Percentiles rank a stretch among this genome's conserved stretches.
Evolutionary conservation across 2,329 filamentous ascomycete species (phyloP).

Genomic region (Epichloe bromicola): DNA sequence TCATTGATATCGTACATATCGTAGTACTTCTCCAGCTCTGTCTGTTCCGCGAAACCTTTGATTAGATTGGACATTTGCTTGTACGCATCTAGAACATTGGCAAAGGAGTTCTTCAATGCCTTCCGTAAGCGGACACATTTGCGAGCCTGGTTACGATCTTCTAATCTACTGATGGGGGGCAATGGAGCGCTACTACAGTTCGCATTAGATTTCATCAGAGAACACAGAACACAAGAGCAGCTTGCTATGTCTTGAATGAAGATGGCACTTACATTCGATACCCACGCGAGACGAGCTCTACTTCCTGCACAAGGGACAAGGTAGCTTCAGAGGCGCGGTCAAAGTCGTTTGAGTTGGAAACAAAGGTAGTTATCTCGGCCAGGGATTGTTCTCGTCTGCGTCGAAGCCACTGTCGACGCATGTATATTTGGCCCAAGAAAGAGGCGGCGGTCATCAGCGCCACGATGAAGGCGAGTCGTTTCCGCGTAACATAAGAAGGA

Average conservation of each 20-base stretch:
- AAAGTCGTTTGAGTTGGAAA: constrained; percentile 65
- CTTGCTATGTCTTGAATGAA: background rate
- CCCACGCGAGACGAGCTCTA: constrained; percentile 86
- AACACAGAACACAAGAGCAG: background rate
- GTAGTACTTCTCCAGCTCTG: constrained; percentile 82
- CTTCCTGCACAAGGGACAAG: constrained; percentile 76
- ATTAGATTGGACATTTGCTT: constrained; percentile 56
- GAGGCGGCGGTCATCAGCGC: constrained; percentile 41
- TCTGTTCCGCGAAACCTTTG: constrained; percentile 60
- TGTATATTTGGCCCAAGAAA: constrained; percentile 50
- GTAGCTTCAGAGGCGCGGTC: constrained; percentile 66
- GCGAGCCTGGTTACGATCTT: constrained; percentile 66
- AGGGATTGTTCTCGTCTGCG: constrained; percentile 65
- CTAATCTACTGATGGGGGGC: constrained; percentile 82
- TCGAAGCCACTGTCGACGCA: constrained; percentile 69
- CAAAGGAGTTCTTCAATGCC: constrained; percentile 57
- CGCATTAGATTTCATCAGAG: background rate
- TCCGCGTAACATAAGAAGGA: constrained; percentile 40
- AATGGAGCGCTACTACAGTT: constrained; percentile 63
- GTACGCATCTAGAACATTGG: constrained; percentile 57
- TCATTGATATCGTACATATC: constrained; percentile 76
- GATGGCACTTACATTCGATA: constrained; percentile 59
- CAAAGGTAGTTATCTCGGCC: constrained; percentile 52
- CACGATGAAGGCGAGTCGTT: constrained; percentile 36
- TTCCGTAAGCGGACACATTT: constrained; percentile 72